Evolutionary conservation across 129 eudicot species (phyloP), one percentile per base, ranked within the genome.

Genomic region (Flaveria linearis): DNA sequence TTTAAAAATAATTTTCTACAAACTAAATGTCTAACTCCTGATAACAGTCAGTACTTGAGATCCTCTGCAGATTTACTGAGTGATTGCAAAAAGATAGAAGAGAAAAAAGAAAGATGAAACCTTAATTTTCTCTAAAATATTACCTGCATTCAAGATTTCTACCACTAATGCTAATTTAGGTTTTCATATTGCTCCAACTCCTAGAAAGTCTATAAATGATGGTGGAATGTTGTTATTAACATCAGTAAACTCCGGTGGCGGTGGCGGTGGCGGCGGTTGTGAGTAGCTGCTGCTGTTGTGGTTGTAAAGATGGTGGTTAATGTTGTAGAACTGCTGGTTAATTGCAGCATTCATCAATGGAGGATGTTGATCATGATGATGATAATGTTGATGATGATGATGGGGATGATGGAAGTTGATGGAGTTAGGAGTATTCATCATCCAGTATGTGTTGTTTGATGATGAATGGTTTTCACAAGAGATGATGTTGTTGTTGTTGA

Each of bases 121-220:
- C 71, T 16, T 10, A 49, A 13, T 49, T 12, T 46, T 75, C 63
- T 46, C 61, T 75, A 26, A 75, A n/a, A 49, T 63, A 62, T 75
- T 64, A 72, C 60, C 72, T 79, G 73, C 73, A 71, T 61, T 30
- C 23, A 46, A 46, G 20, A 52, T 17, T 62, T 7, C 20, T 62
- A 3, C 30, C 39, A 39, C 36, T 62, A 18, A 23, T 15, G 45
- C 41, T 70, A n/a, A 36, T 22, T 58, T 62, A 45, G 28, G 68
- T 64, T 56, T 62, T 90, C 83, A 88, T 64, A 84, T 75, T 84
- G 97, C 86, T 83, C 98, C 98, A 74, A 93, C 98, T 53, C 97
- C 98, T 82, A 93, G 97, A 83, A 93, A 93, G 84, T 93, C 98
- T 84, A 93, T 93, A 86, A 93, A 90, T 65, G 87, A 82, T 73